Conservation (phyloP, 371 early-diverging fungal genomes). For the Apophysomyces trapeziformis region DNA sequence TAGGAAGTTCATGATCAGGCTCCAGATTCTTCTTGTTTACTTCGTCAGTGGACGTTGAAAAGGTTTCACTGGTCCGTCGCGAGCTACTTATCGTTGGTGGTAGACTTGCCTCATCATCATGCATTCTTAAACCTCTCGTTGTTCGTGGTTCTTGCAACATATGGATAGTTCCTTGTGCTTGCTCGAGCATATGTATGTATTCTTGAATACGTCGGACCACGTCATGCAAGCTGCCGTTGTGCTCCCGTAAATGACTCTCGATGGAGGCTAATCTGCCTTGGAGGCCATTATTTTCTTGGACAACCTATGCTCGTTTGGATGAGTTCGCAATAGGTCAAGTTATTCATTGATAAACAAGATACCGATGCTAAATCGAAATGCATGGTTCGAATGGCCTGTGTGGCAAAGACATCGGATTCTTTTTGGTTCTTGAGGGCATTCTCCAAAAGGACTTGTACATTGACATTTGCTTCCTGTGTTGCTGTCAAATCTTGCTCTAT, state of each 20-base stretch:
- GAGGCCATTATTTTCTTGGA: slow-evolving; percentile 38
- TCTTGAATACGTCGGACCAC: slow-evolving; percentile 40
- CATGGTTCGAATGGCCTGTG: slow-evolving; percentile 56
- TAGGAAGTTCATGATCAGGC: not conserved
- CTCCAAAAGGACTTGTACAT: slow-evolving; percentile 62
- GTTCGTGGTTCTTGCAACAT: slow-evolving; percentile 21
- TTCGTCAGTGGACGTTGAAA: slow-evolving; percentile 22
- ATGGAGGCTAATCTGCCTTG: slow-evolving; percentile 35
- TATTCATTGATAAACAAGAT: not conserved
- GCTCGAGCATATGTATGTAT: slow-evolving; percentile 46
- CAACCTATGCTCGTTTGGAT: slow-evolving; percentile 26
- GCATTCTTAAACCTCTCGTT: not conserved
- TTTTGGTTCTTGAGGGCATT: slow-evolving; percentile 61
- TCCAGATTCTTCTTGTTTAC: slow-evolving; percentile 14
- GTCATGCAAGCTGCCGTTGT: slow-evolving; percentile 35
- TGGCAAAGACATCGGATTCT: slow-evolving; percentile 58
- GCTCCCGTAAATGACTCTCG: slow-evolving; percentile 33
- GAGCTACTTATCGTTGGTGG: slow-evolving; percentile 8
- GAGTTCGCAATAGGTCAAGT: not conserved
- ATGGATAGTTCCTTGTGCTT: slow-evolving; percentile 46
- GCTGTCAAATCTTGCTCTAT: slow-evolving; percentile 56
- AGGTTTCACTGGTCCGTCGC: slow-evolving; percentile 27
- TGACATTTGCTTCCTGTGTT: slow-evolving; percentile 69
- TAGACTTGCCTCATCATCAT: not conserved
- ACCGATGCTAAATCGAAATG: slow-evolving; percentile 62